Evolutionary conservation across 2,329 filamentous ascomycete species (phyloP).

Genomic region (Exophiala lecanii-corni): DNA sequence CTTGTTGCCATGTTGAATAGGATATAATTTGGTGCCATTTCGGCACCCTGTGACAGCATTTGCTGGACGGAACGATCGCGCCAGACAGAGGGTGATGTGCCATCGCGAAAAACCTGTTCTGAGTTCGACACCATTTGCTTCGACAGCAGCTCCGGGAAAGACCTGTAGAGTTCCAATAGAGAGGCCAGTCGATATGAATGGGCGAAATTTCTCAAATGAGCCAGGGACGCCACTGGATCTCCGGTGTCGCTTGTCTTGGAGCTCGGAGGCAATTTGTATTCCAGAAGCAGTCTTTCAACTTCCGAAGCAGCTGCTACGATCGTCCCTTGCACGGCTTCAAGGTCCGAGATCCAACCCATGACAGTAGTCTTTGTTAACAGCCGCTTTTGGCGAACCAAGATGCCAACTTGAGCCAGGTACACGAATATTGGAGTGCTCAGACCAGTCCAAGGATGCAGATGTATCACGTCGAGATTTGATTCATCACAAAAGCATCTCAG

Average conservation of each 20-base stretch:
- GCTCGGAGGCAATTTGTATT: conserved; percentile 1
- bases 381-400: conserved; percentile 2
- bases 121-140: background rate
- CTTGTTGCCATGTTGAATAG: conserved; percentile 2
- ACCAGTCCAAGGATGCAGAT: conserved; percentile 2
- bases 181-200: conserved; percentile 1
- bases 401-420: background rate
- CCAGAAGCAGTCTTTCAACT: background rate
- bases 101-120: background rate
- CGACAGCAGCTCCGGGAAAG: conserved; percentile 2
- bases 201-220: background rate
- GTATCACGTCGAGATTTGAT: background rate
- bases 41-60: background rate
- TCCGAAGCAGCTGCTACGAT: background rate
- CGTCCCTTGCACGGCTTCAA: background rate
- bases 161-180: conserved; percentile 2
- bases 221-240: background rate
- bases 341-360: background rate
- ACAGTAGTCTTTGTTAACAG: background rate
- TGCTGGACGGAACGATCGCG: background rate
- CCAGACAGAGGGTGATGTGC: background rate
- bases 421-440: conserved; percentile 1
- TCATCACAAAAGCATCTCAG: background rate
- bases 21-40: background rate
- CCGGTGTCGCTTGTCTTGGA: background rate